Evolutionary conservation across 75 land plant genomes (phyloP).

Genomic region (Larix kaempferi): DNA sequence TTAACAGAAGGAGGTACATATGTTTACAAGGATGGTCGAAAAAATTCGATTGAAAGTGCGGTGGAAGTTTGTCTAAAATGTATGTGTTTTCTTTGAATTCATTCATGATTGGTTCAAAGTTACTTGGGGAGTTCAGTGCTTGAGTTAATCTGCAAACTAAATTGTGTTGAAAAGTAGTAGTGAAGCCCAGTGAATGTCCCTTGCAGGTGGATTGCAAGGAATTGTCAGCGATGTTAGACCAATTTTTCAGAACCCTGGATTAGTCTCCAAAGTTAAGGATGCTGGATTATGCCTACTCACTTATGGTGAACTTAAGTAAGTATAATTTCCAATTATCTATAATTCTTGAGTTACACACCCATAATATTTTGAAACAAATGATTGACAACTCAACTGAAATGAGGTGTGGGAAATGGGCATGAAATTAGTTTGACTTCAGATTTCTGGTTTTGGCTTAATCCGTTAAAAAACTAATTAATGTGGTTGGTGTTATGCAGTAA

Average conservation of each 20-base stretch:
- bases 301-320: slow-evolving; percentile 88
- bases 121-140: not conserved
- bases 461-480: no score
- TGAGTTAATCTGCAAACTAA: not conserved
- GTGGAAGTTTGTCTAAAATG: slow-evolving; percentile 53
- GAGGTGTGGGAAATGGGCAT: no score
- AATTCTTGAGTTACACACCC: no score
- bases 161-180: not conserved
- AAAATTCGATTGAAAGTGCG: slow-evolving; percentile 81
- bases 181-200: not conserved
- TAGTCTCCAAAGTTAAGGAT: slow-evolving; percentile 45
- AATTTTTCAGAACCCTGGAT: slow-evolving; percentile 56
- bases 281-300: slow-evolving; percentile 65
- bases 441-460: no score
- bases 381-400: no score
- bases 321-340: not conserved
- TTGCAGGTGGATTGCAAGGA: slow-evolving; percentile 65
- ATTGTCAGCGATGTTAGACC: slow-evolving; percentile 83
- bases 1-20: slow-evolving; percentile 75
- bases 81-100: slow-evolving; percentile 2
- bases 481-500: slow-evolving; percentile 20
- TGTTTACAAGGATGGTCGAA: slow-evolving; percentile 48
- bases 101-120: not conserved
- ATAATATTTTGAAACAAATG: no score
- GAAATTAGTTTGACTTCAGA: no score